Conservation (phyloP, 495 filamentous ascomycete genomes). For the Aspergillus kassunensis region DNA sequence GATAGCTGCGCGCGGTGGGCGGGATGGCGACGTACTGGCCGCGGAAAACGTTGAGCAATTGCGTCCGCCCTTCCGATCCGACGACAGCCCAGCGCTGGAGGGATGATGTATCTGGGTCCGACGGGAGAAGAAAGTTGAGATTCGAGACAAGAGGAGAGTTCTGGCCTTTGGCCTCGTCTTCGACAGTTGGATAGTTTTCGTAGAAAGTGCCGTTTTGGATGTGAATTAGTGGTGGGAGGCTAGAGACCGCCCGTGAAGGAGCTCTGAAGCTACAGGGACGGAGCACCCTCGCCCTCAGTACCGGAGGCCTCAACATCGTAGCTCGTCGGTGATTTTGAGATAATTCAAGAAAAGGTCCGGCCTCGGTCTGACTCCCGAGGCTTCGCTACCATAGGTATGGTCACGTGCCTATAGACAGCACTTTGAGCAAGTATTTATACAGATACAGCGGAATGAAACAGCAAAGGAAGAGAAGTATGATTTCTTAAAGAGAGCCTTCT, state of each 20-base stretch:
- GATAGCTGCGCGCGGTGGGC: slow-evolving; percentile 66
- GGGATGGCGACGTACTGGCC: slow-evolving; percentile 71
- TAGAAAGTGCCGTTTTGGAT: slow-evolving; percentile 80
- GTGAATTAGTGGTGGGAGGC: slow-evolving; percentile 53
- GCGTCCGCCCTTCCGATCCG: slow-evolving; percentile 67
- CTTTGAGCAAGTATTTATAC: too few species aligned
- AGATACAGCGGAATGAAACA: too few species aligned
- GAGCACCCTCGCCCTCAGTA: slow-evolving; percentile 4
- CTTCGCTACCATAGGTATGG: too few species aligned
- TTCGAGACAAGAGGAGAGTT: slow-evolving; percentile 62
- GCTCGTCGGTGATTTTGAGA: neutral
- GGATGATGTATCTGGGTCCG: slow-evolving; percentile 23
- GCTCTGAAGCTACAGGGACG: slow-evolving; percentile 3
- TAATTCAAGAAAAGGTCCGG: neutral
- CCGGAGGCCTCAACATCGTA: slow-evolving; percentile 5
- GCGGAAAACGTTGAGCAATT: slow-evolving; percentile 69
- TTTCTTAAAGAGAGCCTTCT: too few species aligned
- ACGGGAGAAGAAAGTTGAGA: slow-evolving; percentile 62
- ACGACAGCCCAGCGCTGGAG: slow-evolving; percentile 70
- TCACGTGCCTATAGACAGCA: slow-evolving; percentile 2
- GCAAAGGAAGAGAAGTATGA: too few species aligned
- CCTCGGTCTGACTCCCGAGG: slow-evolving; percentile 10
- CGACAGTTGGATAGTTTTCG: slow-evolving; percentile 62
- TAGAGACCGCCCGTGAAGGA: slow-evolving; percentile 10
- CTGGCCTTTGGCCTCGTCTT: slow-evolving; percentile 25